Evolutionary conservation across 2,329 filamentous ascomycete species (phyloP).

Genomic region (Monascus ruber): DNA sequence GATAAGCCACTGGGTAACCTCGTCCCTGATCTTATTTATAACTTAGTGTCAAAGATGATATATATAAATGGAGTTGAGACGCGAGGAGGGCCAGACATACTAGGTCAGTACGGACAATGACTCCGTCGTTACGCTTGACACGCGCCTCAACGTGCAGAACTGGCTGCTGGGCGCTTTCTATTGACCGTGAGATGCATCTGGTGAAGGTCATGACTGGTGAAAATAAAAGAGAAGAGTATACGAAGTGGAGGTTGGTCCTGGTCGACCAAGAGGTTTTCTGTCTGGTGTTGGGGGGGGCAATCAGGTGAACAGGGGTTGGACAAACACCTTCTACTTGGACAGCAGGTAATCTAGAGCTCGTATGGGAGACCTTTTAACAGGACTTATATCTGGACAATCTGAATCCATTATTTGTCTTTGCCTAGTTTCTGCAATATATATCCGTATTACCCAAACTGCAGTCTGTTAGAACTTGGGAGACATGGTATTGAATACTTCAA

Average conservation of each 20-base stretch:
- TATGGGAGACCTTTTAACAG: no score
- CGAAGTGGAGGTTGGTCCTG: not conserved
- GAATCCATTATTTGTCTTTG: no score
- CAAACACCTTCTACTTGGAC: no score
- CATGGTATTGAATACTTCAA: no score
- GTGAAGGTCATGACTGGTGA: not conserved
- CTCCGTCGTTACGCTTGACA: conserved; percentile 15
- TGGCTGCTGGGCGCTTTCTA: conserved; percentile 11
- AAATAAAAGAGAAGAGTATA: not conserved
- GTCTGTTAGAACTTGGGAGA: no score
- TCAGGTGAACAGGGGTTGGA: no score
- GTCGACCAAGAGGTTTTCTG: no score
- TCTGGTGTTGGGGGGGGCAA: no score
- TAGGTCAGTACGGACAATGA: conserved; percentile 19
- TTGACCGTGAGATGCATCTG: conserved; percentile 1
- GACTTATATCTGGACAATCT: no score
- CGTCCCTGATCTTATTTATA: conserved; percentile 19
- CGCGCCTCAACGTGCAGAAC: conserved; percentile 30
- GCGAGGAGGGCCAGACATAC: conserved; percentile 8
- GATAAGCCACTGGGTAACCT: conserved; percentile 26
- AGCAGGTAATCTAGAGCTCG: no score
- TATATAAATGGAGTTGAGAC: not conserved
- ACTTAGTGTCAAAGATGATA: not conserved
- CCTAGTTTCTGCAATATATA: no score
- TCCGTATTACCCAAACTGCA: no score